Conservation (phyloP, 176 grass and related monocot species). For the Areca catechu region DNA sequence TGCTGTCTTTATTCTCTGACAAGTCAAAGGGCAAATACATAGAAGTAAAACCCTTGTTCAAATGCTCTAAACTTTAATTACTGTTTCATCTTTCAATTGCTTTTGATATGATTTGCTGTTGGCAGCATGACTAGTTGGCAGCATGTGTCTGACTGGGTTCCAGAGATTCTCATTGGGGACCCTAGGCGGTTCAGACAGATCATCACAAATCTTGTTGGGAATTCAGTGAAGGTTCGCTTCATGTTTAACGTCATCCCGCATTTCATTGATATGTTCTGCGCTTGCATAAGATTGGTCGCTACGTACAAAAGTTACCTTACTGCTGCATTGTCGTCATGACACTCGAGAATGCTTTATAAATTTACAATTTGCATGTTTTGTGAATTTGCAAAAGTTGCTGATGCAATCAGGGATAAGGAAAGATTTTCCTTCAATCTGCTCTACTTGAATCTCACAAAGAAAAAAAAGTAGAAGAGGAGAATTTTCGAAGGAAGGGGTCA, state of each 20-base stretch:
- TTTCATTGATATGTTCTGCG: not conserved
- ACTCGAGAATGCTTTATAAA: no score
- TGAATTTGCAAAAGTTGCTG: no score
- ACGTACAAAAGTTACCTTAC: no score
- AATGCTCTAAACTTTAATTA: not conserved
- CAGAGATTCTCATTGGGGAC: constrained; percentile 57
- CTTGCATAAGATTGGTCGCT: no score
- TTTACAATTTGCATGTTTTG: no score
- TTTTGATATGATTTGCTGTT: constrained; percentile 8
- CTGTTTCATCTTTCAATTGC: not conserved
- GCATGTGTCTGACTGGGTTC: constrained; percentile 64
- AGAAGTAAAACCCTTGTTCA: constrained; percentile 34
- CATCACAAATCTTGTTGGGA: constrained; percentile 74
- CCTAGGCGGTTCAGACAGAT: constrained; percentile 63
- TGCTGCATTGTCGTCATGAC: no score
- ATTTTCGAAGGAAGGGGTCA: no score
- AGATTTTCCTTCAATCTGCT: no score
- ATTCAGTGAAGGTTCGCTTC: constrained; percentile 69
- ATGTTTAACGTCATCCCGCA: not conserved
- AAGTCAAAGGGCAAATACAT: constrained; percentile 67
- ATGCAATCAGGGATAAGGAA: no score
- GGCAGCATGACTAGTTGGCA: constrained; percentile 31
- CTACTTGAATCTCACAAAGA: no score
- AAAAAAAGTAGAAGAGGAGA: no score
- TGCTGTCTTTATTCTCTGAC: constrained; percentile 67